Evolutionary conservation across 2,329 filamentous ascomycete genomes (phyloP), one percentile per base, ranked within the genome.

Genomic region (Polytolypa hystricis): DNA sequence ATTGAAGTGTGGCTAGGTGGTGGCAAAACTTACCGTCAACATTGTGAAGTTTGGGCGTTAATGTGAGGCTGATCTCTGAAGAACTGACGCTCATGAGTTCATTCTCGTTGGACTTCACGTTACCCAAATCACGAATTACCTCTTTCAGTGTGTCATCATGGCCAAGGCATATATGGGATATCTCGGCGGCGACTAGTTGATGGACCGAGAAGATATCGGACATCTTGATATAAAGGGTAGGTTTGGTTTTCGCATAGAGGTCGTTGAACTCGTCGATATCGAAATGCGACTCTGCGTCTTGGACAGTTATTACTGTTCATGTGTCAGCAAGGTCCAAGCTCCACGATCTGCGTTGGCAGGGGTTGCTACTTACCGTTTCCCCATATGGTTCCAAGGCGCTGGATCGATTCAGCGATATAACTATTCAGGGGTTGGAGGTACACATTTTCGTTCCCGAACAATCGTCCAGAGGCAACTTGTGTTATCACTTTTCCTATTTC

Each of bases 191-290:
- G 37, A 96, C 74, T 15, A 96, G 71, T 45, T 81, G 85, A 62
- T 98, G 93, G 41, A 98, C 89, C 33, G 89, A 84, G 57, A 98
- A 96, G 39, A 98, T 87, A 57, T 98, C 91, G 11, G 83, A 76
- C 75, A 98, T 89, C 65, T 98, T 98, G 67, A 98, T 94, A 66
- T 96, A 98, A n/a, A 98, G 70, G 0, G 89, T 96, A 5, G 91
- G 91, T 61, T 94, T 94, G 45, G 86, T 91, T 58, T 93, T 87
- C 39, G 89, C 84, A 55, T 96, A 96, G 5, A 98, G 72, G 54
- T 98, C 91, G 56, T 95, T 96, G 73, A 91, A 98, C 57, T 96
- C 91, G 55, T 98, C 91, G 56, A 98, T 95, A 58, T 96, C 87
- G 54, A 96, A 98, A 16, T 91, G 91, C 35, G 77, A 73, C 60